Base-by-base conservation (phyloP, 179 eudicot species). In the Spergularia azorica region DNA sequence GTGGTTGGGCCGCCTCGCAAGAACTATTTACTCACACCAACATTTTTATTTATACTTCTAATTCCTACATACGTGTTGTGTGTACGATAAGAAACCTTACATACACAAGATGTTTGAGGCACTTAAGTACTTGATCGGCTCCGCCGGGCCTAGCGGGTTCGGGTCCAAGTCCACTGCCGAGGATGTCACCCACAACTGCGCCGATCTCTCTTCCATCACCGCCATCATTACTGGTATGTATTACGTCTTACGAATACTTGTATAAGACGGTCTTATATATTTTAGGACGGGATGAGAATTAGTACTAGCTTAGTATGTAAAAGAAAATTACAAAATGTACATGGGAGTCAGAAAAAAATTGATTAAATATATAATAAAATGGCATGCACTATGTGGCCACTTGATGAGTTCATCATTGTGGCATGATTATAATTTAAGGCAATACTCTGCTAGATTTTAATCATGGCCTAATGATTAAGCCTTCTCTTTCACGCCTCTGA, bases 81-180 rank as follows among this genome's bases (percentile, higher is more conserved):
- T 26, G 32, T 26, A 26, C 32, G 32, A 26, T 26, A 26, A 26
- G 48, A 43, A 1, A 6, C 5, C 48, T 6, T 4, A 43, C 5
- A 4, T 3, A 6, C 0, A 61, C 18, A 52, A 65, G 51, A 95
- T 95, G 98, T 77, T 88, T 14, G 90, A 89, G 67, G 76, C 97
- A 0, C 59, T 93, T 6, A 89, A 87, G 69, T 93, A 93, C 80
- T 78, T 91, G 65, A 78, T 87, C 52, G 97, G 98, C 41, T 77
- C 90, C 13, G 81, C 88, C 48, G 97, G 98, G 1, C 84, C 97
- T 0, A 91, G 93, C 74, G 98, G 98, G 2, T 95, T 80, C 75
- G 91, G 97, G 64, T 93, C 97, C 38, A 93, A 85, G 73, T 86
- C 98, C 26, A 95, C 98, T 16, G 97, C 97, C 63, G 89, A 91